Percentiles rank a stretch among this genome's conserved stretches.
Evolutionary conservation across 2,329 filamentous ascomycete species (phyloP).

Genomic region (Colletotrichum chlorophyti): DNA sequence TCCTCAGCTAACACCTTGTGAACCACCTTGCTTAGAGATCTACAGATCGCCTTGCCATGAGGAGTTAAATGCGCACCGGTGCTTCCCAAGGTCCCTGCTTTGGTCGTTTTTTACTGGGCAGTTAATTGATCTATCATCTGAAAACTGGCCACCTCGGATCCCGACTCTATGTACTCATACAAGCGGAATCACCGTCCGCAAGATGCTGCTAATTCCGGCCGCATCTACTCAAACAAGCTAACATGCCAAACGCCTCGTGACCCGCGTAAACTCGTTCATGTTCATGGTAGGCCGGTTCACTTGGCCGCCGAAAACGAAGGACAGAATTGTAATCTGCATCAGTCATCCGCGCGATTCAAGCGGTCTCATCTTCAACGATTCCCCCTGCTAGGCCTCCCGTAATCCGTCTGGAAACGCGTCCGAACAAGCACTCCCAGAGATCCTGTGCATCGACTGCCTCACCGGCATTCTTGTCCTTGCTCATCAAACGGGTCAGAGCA

Average conservation of each 20-base stretch:
- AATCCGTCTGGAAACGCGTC: slow-evolving; percentile 50
- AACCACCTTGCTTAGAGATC: too few species aligned
- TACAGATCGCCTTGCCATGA: too few species aligned
- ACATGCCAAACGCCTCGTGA: slow-evolving; percentile 2
- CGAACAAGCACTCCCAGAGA: slow-evolving; percentile 90
- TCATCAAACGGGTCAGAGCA: slow-evolving; percentile 73
- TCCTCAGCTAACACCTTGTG: too few species aligned
- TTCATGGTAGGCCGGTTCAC: not conserved
- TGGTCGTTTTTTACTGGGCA: too few species aligned
- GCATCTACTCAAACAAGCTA: not conserved
- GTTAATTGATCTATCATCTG: too few species aligned
- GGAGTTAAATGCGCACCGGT: too few species aligned
- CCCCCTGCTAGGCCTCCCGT: slow-evolving; percentile 3
- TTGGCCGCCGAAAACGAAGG: not conserved
- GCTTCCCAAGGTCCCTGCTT: too few species aligned
- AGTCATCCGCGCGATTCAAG: too few species aligned
- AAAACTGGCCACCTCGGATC: not conserved
- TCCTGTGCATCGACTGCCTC: slow-evolving; percentile 82
- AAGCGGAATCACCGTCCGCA: not conserved
- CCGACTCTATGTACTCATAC: not conserved
- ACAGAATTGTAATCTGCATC: not conserved
- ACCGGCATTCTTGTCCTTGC: slow-evolving; percentile 72
- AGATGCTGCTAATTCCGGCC: not conserved
- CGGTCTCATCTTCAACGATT: slow-evolving; percentile 7
- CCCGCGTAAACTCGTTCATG: not conserved